These are phyloP conservation scores for Vanrija pseudolonga DNA, from an alignment of 1,284 basidiomycete genomes.

Conservation along the genomic window DNA sequence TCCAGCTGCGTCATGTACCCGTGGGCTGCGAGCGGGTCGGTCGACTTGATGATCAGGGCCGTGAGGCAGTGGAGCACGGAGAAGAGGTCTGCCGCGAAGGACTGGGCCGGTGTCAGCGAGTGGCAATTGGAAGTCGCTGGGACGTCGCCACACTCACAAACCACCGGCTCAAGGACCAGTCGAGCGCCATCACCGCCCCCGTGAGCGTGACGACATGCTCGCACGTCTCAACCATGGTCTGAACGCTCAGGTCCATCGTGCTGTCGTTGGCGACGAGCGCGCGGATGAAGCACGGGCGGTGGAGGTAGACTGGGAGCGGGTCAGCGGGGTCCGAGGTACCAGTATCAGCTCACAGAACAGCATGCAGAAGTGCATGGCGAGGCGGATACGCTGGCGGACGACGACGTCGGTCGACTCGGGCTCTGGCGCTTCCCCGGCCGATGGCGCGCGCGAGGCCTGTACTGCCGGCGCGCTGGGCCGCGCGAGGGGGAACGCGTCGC, in stretches of 20 bases:
- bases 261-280: slow-evolving; percentile 11
- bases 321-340: background rate
- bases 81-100: slow-evolving; percentile 22
- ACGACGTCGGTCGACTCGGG: slow-evolving; percentile 1
- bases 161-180: slow-evolving; percentile 15
- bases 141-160: slow-evolving; percentile 9
- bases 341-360: slow-evolving; percentile 13
- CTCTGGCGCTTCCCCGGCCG: too few species aligned
- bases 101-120: background rate
- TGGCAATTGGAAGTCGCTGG: background rate
- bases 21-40: slow-evolving; percentile 4
- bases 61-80: slow-evolving; percentile 19
- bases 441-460: background rate
- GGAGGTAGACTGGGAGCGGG: slow-evolving; percentile 17
- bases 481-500: slow-evolving; percentile 11
- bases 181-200: slow-evolving; percentile 10
- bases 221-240: slow-evolving; percentile 16
- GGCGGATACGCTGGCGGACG: slow-evolving; percentile 14
- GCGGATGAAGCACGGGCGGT: slow-evolving; percentile 19
- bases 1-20: slow-evolving; percentile 9
- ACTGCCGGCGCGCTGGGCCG: slow-evolving; percentile 10
- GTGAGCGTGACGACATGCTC: slow-evolving; percentile 14
- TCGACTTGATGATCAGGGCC: slow-evolving; percentile 18
- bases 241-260: slow-evolving; percentile 6
- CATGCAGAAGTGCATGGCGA: slow-evolving; percentile 22